Base-by-base conservation (phyloP, 257 asterid species). In the Nicotiana obtusifolia region DNA sequence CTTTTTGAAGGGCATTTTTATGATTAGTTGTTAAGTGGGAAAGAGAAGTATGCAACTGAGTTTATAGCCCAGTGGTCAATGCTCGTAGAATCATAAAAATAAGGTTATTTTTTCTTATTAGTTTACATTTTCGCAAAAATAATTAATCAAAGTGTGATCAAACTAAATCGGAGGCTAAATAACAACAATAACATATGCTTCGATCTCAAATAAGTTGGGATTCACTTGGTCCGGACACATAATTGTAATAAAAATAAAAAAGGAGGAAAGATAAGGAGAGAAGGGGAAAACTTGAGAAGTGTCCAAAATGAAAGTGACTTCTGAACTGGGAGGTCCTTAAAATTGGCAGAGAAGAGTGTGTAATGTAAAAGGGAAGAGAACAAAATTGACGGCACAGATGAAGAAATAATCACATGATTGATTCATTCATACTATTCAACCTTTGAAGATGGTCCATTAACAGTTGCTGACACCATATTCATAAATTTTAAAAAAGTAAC, bases 321-420 rank as follows among this genome's bases (percentile, higher is more conserved):
- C 78, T 81, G 88, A 88, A 87, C 91, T 81, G 87, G 86, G 84
- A 81, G 81, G 87, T 82, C 73, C 81, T 84, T 64, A 49, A 84
- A 88, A 64, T 52, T 82, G 86, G 83, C 81, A 53, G 83, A 67
- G 28, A 65, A 83, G 76, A 33, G 78, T 78, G 81, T 86, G 30
- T 75, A 52, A 82, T 54, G 57, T 82, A 80, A 59, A 19, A 17
- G 60, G 60, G 4, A 77, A 81, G 67, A 19, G 26, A 80, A 82
- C 80, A 64, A 37, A 77, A 84, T 85, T 80, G 78, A 84, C 61
- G 87, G 20, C 87, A 84, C 73, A 60, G 73, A 82, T 78, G 16
- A 82, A 84, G n/a, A 49, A 85, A 68, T 53, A 78, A 57, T 82
- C 85, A 71, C 85, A 87, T 87, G 89, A 81, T 83, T 80, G 85